Base-by-base conservation (phyloP, 768 basidiomycete genomes). In the Multifurca ochricompacta region DNA sequence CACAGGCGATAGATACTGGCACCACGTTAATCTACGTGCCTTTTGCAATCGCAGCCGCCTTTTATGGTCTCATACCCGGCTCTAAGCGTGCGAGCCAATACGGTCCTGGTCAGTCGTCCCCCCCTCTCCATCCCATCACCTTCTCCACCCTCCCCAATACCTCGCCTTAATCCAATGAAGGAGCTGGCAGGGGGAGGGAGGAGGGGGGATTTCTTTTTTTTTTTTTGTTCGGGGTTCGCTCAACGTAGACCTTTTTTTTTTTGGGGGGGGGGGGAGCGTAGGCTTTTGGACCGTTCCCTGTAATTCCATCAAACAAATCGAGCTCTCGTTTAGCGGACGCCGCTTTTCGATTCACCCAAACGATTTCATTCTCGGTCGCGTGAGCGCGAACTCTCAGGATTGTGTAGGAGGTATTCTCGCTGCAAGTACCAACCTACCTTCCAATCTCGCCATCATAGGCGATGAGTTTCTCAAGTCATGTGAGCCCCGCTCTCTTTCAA, bases 381-480 rank as follows among this genome's bases (percentile, higher is more conserved):
- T 70, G 21, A 53, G 55, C 11, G 57, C 52, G n/a, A 68, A 68
- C 25, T 65, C 67, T 1, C 80, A 77, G 6, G 71, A 74, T 37
- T 84, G 82, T 64, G 69, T 84, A 3, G 81, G 77, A 5, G 79
- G 77, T 4, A 71, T 87, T 28, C 59, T 83, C 25, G 72, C 73
- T 0, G 62, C 78, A 1, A 74, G 68, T 8, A 64, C 69, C 54
- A 69, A 70, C 13, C 74, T 82, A 63, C 75, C 80, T 14, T 51
- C 69, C 31, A 70, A 79, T 63, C 68, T 87, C 23, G 76, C 77
- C 13, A 79, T 86, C 65, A 71, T 85, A 49, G 83, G 80, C 1
- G 82, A 77, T 64, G 77, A 74, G 60, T 84, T 86, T 62, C 63
- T 85, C 42, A 86, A 85, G 69, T 82, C 79, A 9, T 86, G 84